phyloP scores from a whole-genome alignment of 129 eudicot species.

The Tagetes erecta region DNA sequence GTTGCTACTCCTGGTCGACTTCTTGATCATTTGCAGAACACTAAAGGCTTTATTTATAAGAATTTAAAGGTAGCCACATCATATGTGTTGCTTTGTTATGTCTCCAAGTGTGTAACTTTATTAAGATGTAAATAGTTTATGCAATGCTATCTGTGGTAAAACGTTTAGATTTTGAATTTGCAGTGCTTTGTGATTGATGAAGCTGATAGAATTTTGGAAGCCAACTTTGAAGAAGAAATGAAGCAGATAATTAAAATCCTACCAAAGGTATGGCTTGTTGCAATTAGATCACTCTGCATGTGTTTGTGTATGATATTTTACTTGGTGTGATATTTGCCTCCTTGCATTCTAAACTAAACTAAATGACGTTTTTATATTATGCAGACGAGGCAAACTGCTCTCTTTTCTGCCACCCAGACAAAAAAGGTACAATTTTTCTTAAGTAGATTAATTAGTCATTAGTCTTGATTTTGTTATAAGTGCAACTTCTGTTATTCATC shows the following conservation, averaged over 20 bases:
- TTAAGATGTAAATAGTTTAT: not conserved
- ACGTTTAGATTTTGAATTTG: constrained; percentile 22
- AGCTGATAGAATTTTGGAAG: constrained; percentile 96
- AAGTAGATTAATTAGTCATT: not conserved
- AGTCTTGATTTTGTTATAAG: not conserved
- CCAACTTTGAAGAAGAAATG: constrained; percentile 92
- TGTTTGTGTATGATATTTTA: not conserved
- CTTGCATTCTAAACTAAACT: constrained; percentile 18
- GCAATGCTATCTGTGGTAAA: not conserved
- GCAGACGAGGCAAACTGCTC: constrained; percentile 86
- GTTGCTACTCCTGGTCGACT: constrained; percentile 93
- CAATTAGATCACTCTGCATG: not conserved
- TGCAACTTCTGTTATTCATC: not conserved
- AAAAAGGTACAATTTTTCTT: constrained; percentile 51
- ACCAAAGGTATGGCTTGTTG: constrained; percentile 60
- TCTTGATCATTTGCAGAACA: constrained; percentile 88
- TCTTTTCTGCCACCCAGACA: constrained; percentile 93
- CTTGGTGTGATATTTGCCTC: not conserved
- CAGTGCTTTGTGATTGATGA: constrained; percentile 89
- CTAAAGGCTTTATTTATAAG: constrained; percentile 83
- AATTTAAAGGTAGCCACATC: constrained; percentile 54
- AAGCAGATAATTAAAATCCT: constrained; percentile 73
- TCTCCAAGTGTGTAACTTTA: not conserved
- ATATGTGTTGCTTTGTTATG: too few relatives aligned
- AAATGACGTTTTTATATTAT: constrained; percentile 12